Evolutionary conservation across 306 rosid genomes (phyloP).

Genomic region (Lablab purpureus): DNA sequence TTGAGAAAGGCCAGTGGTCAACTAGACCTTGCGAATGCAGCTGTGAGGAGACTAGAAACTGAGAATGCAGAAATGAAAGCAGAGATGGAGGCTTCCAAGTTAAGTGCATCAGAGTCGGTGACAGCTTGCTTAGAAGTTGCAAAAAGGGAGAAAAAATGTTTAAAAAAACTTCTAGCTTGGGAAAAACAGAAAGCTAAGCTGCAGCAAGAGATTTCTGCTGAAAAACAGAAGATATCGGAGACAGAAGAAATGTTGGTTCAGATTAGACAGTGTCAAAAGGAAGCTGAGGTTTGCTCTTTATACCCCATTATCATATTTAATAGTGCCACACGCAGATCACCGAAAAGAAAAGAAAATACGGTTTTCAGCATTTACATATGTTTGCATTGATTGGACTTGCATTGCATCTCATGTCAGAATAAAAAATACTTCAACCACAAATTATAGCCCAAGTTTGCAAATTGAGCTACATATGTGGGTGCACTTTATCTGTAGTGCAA

Average conservation of each 20-base stretch:
- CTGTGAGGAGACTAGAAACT: slow-evolving; percentile 81
- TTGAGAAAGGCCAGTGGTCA: slow-evolving; percentile 92
- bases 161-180: slow-evolving; percentile 92
- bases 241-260: slow-evolving; percentile 60
- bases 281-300: slow-evolving; percentile 73
- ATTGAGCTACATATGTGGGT: slow-evolving; percentile 17
- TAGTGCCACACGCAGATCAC: slow-evolving; percentile 34
- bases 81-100: slow-evolving; percentile 98
- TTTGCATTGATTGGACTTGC: slow-evolving; percentile 36
- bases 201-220: slow-evolving; percentile 78
- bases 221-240: slow-evolving; percentile 73
- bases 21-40: slow-evolving; percentile 91
- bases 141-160: slow-evolving; percentile 86
- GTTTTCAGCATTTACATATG: slow-evolving; percentile 29
- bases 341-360: slow-evolving; percentile 4
- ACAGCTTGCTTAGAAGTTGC: slow-evolving; percentile 82
- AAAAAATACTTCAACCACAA: slow-evolving; percentile 25
- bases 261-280: slow-evolving; percentile 72
- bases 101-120: slow-evolving; percentile 94
- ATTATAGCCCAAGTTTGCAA: slow-evolving; percentile 8
- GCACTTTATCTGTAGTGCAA: slow-evolving; percentile 7
- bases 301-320: neutral
- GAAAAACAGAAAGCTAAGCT: slow-evolving; percentile 87
- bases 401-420: slow-evolving; percentile 22
- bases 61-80: slow-evolving; percentile 97